These are phyloP conservation scores for Coemansia sp. DNA, from an alignment of 192 early-diverging fungal species.

Conservation along the genomic window DNA sequence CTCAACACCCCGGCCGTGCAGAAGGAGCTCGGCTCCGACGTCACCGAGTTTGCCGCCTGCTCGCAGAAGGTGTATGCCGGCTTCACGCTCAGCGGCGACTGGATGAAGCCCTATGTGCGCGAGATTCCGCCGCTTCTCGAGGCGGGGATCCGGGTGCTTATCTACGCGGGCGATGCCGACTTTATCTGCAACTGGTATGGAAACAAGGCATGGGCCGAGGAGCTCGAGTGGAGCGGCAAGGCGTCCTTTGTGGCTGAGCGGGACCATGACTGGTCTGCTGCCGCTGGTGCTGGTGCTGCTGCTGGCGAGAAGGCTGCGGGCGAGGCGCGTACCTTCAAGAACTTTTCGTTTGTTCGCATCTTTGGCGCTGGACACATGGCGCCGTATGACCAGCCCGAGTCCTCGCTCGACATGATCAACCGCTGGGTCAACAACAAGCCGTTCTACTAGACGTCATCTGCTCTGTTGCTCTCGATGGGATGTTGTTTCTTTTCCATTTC, in stretches of 20 bases:
- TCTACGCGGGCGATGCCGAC: conserved; percentile 93
- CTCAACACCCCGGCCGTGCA: conserved; percentile 79
- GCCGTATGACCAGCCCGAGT: conserved; percentile 90
- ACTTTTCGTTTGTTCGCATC: conserved; percentile 82
- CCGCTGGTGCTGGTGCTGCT: conserved; percentile 24
- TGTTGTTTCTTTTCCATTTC: too few relatives aligned
- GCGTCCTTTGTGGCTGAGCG: conserved; percentile 65
- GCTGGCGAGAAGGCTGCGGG: conserved; percentile 61
- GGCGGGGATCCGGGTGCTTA: conserved; percentile 76
- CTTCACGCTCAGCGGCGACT: conserved; percentile 84
- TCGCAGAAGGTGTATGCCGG: conserved; percentile 77
- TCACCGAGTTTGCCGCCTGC: conserved; percentile 73
- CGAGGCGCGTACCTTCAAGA: conserved; percentile 67
- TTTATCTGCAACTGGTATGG: conserved; percentile 90
- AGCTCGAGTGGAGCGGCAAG: conserved; percentile 81
- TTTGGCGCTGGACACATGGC: conserved; percentile 90
- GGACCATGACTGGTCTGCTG: conserved; percentile 65
- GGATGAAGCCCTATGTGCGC: conserved; percentile 79
- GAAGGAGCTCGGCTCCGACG: conserved; percentile 73
- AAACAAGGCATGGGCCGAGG: conserved; percentile 89
- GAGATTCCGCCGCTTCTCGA: conserved; percentile 73
- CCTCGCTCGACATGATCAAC: conserved; percentile 84
- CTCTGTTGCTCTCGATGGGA: not conserved
- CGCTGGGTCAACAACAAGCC: conserved; percentile 64
- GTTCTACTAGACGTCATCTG: conserved; percentile 20